These are phyloP conservation scores for Fabrea salina DNA, from an alignment of 169 alveolate genomes.

Conservation along the genomic window DNA sequence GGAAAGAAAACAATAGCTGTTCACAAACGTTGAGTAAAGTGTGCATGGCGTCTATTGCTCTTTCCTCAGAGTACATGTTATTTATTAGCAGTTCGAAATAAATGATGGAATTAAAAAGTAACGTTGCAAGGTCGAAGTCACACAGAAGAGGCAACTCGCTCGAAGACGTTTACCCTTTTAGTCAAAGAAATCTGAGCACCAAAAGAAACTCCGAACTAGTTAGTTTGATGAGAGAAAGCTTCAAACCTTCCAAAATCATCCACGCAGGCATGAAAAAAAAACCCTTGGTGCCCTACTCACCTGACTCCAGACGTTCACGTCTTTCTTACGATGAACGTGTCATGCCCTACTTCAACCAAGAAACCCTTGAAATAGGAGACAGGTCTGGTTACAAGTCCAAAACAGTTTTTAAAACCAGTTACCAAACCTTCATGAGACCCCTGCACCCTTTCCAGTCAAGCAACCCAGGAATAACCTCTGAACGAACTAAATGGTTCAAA, in stretches of 20 bases:
- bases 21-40: neutral
- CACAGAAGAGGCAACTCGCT: too few relatives aligned
- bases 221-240: too few relatives aligned
- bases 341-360: conserved; percentile 53
- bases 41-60: neutral
- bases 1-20: conserved; percentile 18
- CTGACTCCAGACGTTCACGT: conserved; percentile 44
- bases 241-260: too few relatives aligned
- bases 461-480: conserved; percentile 23
- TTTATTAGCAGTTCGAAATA: too few relatives aligned
- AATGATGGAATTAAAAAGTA: too few relatives aligned
- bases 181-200: too few relatives aligned
- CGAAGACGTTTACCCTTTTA: too few relatives aligned
- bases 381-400: conserved; percentile 16
- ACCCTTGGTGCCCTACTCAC: conserved; percentile 55
- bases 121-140: too few relatives aligned
- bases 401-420: conserved; percentile 10
- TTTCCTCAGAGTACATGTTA: too few relatives aligned
- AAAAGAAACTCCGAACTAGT: too few relatives aligned
- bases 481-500: conserved; percentile 20
- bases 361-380: conserved; percentile 54
- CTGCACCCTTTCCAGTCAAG: neutral
- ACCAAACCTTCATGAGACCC: neutral
- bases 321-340: conserved; percentile 54
- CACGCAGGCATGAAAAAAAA: conserved; percentile 58